These are phyloP conservation scores for Wickerhamiella vanderwaltii DNA, from an alignment of 805 yeast genomes.

Conservation along the genomic window DNA sequence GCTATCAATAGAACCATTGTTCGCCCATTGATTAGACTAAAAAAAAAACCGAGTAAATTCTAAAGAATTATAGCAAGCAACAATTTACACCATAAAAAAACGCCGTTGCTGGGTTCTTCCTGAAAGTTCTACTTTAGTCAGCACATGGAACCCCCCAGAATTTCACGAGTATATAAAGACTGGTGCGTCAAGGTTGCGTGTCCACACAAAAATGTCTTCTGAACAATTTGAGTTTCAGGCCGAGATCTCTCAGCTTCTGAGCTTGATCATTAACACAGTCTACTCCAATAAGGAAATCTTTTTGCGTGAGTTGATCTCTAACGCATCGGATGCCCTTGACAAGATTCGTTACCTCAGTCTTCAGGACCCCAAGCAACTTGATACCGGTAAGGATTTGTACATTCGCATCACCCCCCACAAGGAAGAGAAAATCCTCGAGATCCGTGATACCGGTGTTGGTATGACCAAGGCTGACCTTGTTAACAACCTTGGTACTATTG, in stretches of 20 bases:
- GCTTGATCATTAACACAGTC: constrained; percentile 98
- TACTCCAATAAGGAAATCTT: constrained; percentile 98
- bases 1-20: no score
- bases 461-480: constrained; percentile 99
- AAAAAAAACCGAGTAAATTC: no score
- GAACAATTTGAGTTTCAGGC: constrained; percentile 78
- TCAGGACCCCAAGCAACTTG: constrained; percentile 82
- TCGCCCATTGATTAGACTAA: no score
- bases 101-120: constrained; percentile 1
- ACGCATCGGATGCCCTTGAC: constrained; percentile 98
- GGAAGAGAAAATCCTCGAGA: constrained; percentile 85
- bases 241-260: constrained; percentile 99
- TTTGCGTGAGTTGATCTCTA: constrained; percentile 96
- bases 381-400: constrained; percentile 90
- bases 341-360: constrained; percentile 95
- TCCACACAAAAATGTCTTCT: constrained; percentile 22
- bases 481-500: constrained; percentile 99
- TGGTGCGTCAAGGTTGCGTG: not conserved
- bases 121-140: constrained; percentile 11
- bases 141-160: constrained; percentile 15
- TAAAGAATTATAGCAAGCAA: no score
- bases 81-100: no score
- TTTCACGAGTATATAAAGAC: constrained; percentile 1
- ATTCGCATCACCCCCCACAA: constrained; percentile 96
- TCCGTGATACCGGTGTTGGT: constrained; percentile 99